Percentiles rank a stretch among this genome's conserved stretches.
Conservation (phyloP, 1,284 basidiomycete genomes). For the Polyporus tsugae region DNA sequence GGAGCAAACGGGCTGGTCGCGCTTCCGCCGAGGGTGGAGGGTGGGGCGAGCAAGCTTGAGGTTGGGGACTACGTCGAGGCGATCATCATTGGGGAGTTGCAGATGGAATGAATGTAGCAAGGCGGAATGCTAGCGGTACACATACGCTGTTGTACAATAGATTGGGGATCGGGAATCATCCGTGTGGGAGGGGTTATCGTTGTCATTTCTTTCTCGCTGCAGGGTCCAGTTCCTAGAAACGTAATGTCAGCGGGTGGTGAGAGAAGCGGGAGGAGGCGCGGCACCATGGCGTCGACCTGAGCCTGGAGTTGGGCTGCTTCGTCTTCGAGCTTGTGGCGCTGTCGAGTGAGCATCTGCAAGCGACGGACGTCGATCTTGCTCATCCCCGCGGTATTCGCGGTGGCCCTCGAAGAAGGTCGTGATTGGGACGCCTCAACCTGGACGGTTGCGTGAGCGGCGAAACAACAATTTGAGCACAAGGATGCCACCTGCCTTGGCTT, state of each 20-base stretch:
- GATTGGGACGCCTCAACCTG: slow-evolving; percentile 63
- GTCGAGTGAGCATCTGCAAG: slow-evolving; percentile 66
- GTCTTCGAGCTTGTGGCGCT: slow-evolving; percentile 67
- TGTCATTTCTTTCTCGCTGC: slow-evolving; percentile 37
- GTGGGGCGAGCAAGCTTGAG: slow-evolving; percentile 51
- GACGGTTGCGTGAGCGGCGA: background rate
- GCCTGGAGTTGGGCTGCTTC: slow-evolving; percentile 62
- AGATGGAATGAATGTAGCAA: slow-evolving; percentile 38
- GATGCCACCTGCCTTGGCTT: slow-evolving; percentile 58
- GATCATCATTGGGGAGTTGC: slow-evolving; percentile 74
- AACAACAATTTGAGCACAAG: background rate
- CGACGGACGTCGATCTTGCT: slow-evolving; percentile 72
- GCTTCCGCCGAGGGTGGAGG: slow-evolving; percentile 59
- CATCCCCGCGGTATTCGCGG: slow-evolving; percentile 57
- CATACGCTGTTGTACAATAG: slow-evolving; percentile 24
- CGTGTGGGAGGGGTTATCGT: background rate
- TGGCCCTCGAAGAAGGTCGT: slow-evolving; percentile 49
- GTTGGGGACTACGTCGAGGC: slow-evolving; percentile 64
- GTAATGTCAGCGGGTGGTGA: background rate
- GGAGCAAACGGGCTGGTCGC: slow-evolving; percentile 82
- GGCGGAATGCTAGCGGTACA: slow-evolving; percentile 20
- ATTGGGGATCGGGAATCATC: background rate
- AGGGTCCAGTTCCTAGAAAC: slow-evolving; percentile 39
- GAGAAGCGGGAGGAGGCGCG: slow-evolving; percentile 20
- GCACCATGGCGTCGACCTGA: slow-evolving; percentile 65